These are phyloP conservation scores for Halophytophthora batemanensis DNA, from an alignment of 352 stramenopile genomes.

Conservation along the genomic window DNA sequence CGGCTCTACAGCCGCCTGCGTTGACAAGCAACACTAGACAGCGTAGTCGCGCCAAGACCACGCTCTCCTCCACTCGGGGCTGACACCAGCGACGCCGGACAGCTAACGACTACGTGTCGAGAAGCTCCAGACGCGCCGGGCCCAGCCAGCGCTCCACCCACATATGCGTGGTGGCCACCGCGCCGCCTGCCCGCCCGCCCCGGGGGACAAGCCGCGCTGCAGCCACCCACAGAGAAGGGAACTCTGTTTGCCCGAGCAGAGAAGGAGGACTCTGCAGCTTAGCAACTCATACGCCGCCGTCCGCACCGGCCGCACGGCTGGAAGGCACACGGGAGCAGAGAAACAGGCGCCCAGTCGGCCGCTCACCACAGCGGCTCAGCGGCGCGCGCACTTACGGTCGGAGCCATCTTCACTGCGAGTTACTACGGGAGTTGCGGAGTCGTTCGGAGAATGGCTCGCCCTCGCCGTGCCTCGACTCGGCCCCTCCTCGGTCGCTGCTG, in stretches of 20 bases:
- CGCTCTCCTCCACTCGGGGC: not conserved
- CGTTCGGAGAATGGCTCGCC: conserved; percentile 35
- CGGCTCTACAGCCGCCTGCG: no score
- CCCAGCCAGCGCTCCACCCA: conserved; percentile 24
- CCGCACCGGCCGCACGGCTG: conserved; percentile 6
- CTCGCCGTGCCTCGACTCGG: not conserved
- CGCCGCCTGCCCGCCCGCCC: not conserved
- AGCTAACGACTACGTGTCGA: conserved; percentile 34
- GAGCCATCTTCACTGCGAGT: conserved; percentile 44
- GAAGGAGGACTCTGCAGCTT: conserved; percentile 83
- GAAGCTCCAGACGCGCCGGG: not conserved
- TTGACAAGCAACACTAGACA: no score
- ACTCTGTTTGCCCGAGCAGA: conserved; percentile 89
- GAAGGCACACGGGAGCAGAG: not conserved
- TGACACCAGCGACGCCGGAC: conserved; percentile 16
- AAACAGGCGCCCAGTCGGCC: not conserved
- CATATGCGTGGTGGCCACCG: conserved; percentile 43
- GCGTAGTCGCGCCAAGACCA: not conserved
- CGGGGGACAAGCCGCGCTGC: not conserved
- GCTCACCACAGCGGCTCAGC: conserved; percentile 1
- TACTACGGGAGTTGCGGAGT: conserved; percentile 26
- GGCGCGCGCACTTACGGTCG: conserved; percentile 38
- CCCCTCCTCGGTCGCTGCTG: no score
- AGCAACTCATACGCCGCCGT: conserved; percentile 59
- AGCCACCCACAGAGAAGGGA: conserved; percentile 80